phyloP scores from a whole-genome alignment of 148 eudicot species.

The Linanthus parryae region DNA sequence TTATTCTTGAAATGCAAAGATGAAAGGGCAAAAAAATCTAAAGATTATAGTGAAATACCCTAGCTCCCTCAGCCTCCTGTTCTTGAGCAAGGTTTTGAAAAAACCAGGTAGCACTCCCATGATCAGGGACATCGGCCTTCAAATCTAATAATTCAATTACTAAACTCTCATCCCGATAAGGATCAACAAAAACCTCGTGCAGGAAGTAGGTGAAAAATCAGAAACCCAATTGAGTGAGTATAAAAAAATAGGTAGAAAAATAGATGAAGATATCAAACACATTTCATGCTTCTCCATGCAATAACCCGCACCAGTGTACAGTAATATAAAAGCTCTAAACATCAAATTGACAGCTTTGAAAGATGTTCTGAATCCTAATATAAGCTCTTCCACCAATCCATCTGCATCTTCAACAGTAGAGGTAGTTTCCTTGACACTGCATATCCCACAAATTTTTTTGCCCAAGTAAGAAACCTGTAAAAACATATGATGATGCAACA shows the following conservation, averaged over 20 bases:
- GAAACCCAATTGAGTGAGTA: background rate
- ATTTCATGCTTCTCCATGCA: no score
- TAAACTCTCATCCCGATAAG: conserved; percentile 72
- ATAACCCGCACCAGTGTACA: no score
- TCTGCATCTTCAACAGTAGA: no score
- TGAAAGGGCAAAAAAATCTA: background rate
- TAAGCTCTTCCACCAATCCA: no score
- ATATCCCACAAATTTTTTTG: no score
- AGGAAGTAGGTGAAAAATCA: conserved; percentile 9
- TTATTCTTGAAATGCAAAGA: background rate
- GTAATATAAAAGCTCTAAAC: no score
- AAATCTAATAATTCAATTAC: conserved; percentile 70
- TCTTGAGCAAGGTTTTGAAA: conserved; percentile 85
- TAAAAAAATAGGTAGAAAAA: background rate
- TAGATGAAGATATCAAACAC: background rate
- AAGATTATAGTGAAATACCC: conserved; percentile 26
- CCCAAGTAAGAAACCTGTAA: no score
- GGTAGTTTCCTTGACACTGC: no score
- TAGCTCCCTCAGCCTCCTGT: conserved; percentile 75
- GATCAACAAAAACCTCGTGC: conserved; percentile 83
- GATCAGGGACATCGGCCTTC: conserved; percentile 71
- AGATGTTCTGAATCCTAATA: no score
- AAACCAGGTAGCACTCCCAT: conserved; percentile 86
- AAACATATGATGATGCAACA: no score
- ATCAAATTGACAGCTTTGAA: no score